Evolutionary conservation across 2,329 filamentous ascomycete genomes (phyloP).

Genomic region (Xylariales sp.): DNA sequence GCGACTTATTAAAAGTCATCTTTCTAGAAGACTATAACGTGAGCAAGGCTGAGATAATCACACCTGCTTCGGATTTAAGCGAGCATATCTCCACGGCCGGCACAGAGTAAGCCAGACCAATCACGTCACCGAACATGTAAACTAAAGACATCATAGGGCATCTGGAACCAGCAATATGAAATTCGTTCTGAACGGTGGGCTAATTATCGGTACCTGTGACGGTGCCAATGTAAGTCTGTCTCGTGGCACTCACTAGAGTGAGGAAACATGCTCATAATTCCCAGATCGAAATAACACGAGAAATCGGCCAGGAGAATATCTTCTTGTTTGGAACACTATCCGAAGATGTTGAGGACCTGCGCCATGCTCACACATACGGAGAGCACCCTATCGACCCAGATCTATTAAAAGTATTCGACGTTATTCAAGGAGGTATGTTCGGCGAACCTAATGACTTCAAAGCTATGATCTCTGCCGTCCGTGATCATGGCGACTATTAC

Average conservation of each 20-base stretch:
- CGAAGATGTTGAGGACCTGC: constrained; percentile 96
- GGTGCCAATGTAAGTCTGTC: constrained; percentile 85
- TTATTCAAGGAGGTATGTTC: constrained; percentile 83
- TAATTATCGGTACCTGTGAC: constrained; percentile 98
- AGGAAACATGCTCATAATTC: constrained; percentile 33
- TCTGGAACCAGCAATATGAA: constrained; percentile 99
- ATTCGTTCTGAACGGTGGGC: constrained; percentile 95
- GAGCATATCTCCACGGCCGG: constrained; percentile 99
- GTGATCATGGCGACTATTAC: constrained; percentile 96
- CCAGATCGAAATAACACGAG: constrained; percentile 93
- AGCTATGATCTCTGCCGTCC: constrained; percentile 85
- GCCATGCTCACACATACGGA: constrained; percentile 88
- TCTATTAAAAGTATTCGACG: constrained; percentile 83
- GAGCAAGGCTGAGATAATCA: constrained; percentile 98
- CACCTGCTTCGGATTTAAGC: constrained; percentile 92
- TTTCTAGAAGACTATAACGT: constrained; percentile 99
- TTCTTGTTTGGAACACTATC: constrained; percentile 97
- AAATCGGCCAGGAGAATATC: constrained; percentile 96
- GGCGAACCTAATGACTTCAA: constrained; percentile 82
- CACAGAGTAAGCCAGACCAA: constrained; percentile 73
- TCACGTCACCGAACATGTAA: not conserved
- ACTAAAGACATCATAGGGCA: constrained; percentile 56
- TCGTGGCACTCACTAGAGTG: constrained; percentile 55
- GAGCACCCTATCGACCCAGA: constrained; percentile 80
- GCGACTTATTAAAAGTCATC: constrained; percentile 94